A percentile compares a stretch with the other conserved stretches of the same genome.
Conservation (phyloP, 306 rosid species). For the Abrus precatorius region DNA sequence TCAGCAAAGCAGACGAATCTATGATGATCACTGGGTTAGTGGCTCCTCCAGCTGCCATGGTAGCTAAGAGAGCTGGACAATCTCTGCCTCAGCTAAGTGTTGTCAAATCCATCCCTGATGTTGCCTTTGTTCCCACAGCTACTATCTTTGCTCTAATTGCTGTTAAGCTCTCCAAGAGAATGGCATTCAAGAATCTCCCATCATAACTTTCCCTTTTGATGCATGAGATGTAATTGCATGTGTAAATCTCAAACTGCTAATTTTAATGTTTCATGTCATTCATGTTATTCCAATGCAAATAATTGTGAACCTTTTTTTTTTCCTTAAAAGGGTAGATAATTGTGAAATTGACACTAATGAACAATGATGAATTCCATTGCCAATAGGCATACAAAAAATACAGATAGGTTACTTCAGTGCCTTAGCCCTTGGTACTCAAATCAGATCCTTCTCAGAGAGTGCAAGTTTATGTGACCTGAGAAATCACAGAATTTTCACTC, state of each 20-base stretch:
- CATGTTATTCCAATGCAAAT: neutral
- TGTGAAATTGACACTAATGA: neutral
- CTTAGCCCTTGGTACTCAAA: too few relatives aligned
- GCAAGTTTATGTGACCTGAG: neutral
- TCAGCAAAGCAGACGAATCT: conserved; percentile 52
- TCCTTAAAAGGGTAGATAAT: too few relatives aligned
- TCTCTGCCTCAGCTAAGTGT: conserved; percentile 57
- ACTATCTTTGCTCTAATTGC: conserved; percentile 61
- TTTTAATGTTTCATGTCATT: conserved; percentile 1
- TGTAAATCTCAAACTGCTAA: conserved; percentile 4
- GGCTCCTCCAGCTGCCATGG: conserved; percentile 73
- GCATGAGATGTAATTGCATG: neutral
- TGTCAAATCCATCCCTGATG: conserved; percentile 66
- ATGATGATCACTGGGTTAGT: conserved; percentile 67
- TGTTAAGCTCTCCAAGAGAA: conserved; percentile 58
- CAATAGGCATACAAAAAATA: too few relatives aligned
- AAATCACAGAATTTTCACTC: neutral
- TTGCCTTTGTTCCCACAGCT: conserved; percentile 63
- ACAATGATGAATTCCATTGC: neutral
- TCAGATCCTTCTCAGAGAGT: too few relatives aligned
- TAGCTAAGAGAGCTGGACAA: conserved; percentile 59
- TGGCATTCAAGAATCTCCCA: conserved; percentile 42
- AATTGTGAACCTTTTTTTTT: neutral
- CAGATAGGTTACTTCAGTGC: too few relatives aligned
- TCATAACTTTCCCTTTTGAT: conserved; percentile 9